Evolutionary conservation across 163 green algal species (phyloP).

Genomic region (Trebouxia gelatinosa): DNA sequence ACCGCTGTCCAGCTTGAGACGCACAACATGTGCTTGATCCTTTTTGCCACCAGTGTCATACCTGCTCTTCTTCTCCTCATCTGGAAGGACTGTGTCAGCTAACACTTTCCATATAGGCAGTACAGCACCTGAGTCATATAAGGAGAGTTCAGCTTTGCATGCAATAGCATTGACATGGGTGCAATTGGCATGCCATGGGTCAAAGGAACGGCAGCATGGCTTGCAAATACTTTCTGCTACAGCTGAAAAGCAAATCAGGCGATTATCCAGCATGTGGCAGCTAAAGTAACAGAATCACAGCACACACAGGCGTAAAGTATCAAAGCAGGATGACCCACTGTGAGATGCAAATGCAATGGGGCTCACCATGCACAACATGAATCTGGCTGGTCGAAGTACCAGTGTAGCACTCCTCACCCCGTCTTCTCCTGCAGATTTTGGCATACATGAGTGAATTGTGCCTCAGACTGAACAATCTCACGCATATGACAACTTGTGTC

Average conservation of each 20-base stretch:
- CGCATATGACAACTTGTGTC: too few relatives aligned
- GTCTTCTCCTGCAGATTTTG: conserved; percentile 5
- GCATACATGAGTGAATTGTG: too few relatives aligned
- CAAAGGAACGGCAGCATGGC: too few relatives aligned
- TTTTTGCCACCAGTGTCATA: not conserved
- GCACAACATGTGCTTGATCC: conserved; percentile 8
- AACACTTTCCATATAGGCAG: conserved; percentile 59
- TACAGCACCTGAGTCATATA: conserved; percentile 47
- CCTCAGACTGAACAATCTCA: too few relatives aligned
- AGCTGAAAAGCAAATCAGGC: too few relatives aligned
- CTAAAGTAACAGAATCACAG: too few relatives aligned
- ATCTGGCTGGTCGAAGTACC: not conserved
- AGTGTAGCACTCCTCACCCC: conserved; percentile 2
- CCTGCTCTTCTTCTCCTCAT: conserved; percentile 13
- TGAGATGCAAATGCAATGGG: not conserved
- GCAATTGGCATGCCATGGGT: not conserved
- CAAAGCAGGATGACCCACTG: too few relatives aligned
- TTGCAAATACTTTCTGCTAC: too few relatives aligned
- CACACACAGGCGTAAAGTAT: too few relatives aligned
- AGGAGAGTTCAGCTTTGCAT: conserved; percentile 30
- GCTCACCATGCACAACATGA: conserved; percentile 11
- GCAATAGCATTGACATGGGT: too few relatives aligned
- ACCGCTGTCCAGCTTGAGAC: conserved; percentile 17
- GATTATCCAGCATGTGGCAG: too few relatives aligned
- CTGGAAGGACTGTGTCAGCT: conserved; percentile 31